Conservation (phyloP, 192 early-diverging fungal species). For the Chytriomyces confervae region DNA sequence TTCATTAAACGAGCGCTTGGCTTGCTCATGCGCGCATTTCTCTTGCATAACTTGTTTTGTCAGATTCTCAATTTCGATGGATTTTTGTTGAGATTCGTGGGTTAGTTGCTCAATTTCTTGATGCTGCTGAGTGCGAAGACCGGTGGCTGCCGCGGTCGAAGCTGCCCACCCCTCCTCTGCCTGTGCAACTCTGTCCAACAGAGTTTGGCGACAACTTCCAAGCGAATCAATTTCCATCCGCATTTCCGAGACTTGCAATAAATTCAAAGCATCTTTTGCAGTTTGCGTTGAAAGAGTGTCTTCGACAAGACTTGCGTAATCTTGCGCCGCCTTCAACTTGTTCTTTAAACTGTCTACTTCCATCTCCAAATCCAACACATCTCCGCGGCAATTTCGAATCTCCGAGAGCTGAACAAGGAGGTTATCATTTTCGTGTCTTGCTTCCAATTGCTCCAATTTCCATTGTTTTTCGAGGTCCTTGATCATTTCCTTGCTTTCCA, state of each 20-base stretch:
- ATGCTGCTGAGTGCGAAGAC: neutral
- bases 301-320: neutral
- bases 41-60: neutral
- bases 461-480: neutral
- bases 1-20: neutral
- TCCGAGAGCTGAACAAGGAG: neutral
- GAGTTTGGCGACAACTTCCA: neutral
- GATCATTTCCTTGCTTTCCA: neutral
- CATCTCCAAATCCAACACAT: neutral
- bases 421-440: neutral
- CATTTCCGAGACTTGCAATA: neutral
- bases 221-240: neutral
- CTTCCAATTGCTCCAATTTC: neutral
- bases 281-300: neutral
- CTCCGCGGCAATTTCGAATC: neutral
- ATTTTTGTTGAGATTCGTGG: neutral
- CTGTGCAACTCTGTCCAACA: neutral
- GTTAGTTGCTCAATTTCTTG: neutral
- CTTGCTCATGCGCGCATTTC: neutral
- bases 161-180: neutral
- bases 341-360: neutral
- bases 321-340: neutral
- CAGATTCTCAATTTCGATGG: neutral
- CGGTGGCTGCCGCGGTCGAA: neutral
- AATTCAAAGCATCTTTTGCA: neutral